Conservation (phyloP, 2,329 filamentous ascomycete species). For the Lachnellula cervina region DNA sequence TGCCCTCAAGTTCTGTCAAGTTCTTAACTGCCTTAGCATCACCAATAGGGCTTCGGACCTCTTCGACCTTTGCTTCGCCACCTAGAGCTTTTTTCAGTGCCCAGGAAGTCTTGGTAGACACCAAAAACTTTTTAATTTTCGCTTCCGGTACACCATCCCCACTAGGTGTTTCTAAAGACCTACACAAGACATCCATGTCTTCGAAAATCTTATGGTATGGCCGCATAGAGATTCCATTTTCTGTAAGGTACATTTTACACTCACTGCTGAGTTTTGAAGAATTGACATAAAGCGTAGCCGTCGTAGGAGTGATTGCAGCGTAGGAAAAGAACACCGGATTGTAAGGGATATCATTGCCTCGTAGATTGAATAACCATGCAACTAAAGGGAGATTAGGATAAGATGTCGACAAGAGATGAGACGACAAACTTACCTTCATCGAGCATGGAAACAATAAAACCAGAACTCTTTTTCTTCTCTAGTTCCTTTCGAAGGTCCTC, state of each 20-base stretch:
- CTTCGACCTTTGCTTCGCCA: slow-evolving; percentile 79
- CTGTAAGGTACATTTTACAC: slow-evolving; percentile 63
- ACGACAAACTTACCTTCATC: slow-evolving; percentile 53
- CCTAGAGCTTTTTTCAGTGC: slow-evolving; percentile 82
- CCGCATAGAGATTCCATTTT: slow-evolving; percentile 66
- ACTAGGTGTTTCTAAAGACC: slow-evolving; percentile 36
- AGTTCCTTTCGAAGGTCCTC: slow-evolving; percentile 84
- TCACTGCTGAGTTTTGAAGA: slow-evolving; percentile 68
- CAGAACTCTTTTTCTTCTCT: slow-evolving; percentile 80
- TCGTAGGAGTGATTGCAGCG: slow-evolving; percentile 73
- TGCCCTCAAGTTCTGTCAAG: slow-evolving; percentile 79
- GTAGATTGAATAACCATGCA: slow-evolving; percentile 97
- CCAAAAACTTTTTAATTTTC: slow-evolving; percentile 60
- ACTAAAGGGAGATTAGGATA: slow-evolving; percentile 38
- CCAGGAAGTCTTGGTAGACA: slow-evolving; percentile 91
- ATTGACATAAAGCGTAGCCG: slow-evolving; percentile 80
- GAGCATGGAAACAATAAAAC: slow-evolving; percentile 88
- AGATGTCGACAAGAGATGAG: too few relatives aligned
- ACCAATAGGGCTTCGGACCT: slow-evolving; percentile 78
- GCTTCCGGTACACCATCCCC: slow-evolving; percentile 30
- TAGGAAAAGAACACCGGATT: slow-evolving; percentile 99
- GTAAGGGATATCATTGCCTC: slow-evolving; percentile 92
- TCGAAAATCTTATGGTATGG: slow-evolving; percentile 79
- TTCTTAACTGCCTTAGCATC: slow-evolving; percentile 97
- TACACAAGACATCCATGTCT: slow-evolving; percentile 64